A percentile compares a stretch with the other conserved stretches of the same genome.
Conservation (phyloP, 2,329 filamentous ascomycete genomes). For the Chrysosphaeria jannelii region DNA sequence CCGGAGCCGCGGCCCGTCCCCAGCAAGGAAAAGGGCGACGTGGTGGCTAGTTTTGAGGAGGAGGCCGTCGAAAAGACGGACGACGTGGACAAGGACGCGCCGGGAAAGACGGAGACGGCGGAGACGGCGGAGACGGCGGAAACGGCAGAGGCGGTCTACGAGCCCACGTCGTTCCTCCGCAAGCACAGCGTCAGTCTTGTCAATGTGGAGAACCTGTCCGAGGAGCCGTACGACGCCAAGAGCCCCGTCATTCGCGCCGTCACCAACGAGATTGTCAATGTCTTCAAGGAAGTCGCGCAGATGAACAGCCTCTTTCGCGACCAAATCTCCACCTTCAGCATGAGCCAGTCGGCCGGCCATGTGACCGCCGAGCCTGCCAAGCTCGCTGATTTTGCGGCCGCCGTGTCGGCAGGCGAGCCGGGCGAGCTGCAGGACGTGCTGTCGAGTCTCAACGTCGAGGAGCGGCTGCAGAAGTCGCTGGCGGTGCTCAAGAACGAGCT, state of each 20-base stretch:
- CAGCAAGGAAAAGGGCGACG: constrained; percentile 44
- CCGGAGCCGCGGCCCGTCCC: constrained; percentile 30
- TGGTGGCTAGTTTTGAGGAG: constrained; percentile 94
- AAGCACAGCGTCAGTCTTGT: constrained; percentile 83
- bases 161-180: constrained; percentile 70
- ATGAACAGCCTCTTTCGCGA: constrained; percentile 90
- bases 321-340: constrained; percentile 89
- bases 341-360: constrained; percentile 82
- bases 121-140: not conserved
- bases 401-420: constrained; percentile 80
- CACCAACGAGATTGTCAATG: constrained; percentile 93
- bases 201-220: constrained; percentile 74
- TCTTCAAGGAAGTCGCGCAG: constrained; percentile 87
- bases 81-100: too few relatives aligned
- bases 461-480: constrained; percentile 70
- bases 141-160: constrained; percentile 19
- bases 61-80: constrained; percentile 25
- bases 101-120: constrained; percentile 17
- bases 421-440: constrained; percentile 79
- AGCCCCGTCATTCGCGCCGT: constrained; percentile 70
- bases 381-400: constrained; percentile 85
- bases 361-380: constrained; percentile 87
- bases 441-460: constrained; percentile 67
- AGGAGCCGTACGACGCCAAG: constrained; percentile 74
- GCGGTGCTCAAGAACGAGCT: constrained; percentile 90